phyloP scores from a whole-genome alignment of 2,329 filamentous ascomycete genomes.

The Ophiocordyceps australis region DNA sequence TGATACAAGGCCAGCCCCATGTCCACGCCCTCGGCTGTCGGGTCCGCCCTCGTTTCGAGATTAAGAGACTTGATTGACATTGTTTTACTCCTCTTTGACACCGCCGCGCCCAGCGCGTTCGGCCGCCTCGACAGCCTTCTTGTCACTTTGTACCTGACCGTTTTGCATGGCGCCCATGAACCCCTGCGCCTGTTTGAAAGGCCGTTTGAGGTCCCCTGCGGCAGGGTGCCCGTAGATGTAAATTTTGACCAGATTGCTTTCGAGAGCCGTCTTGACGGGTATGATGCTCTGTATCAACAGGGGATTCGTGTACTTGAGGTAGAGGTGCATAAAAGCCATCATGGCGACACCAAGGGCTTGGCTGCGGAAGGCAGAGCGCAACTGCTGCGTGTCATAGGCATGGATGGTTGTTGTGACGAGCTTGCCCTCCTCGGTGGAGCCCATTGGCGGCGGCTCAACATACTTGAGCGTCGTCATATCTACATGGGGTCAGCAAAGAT shows the following conservation, averaged over 20 bases:
- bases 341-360: conserved; percentile 94
- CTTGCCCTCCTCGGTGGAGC: conserved; percentile 85
- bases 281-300: conserved; percentile 98
- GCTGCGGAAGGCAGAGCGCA: conserved; percentile 69
- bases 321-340: conserved; percentile 98
- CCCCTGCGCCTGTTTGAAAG: conserved; percentile 75
- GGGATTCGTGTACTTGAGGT: conserved; percentile 99
- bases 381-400: conserved; percentile 80
- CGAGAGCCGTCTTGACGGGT: conserved; percentile 86
- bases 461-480: conserved; percentile 97
- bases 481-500: conserved; percentile 22
- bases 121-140: conserved; percentile 67
- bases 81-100: conserved; percentile 57
- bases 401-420: conserved; percentile 92
- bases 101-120: conserved; percentile 59
- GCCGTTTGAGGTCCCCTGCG: conserved; percentile 78
- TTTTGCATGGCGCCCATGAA: conserved; percentile 66
- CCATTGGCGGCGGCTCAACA: conserved; percentile 88
- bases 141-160: conserved; percentile 71
- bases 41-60: too few relatives aligned
- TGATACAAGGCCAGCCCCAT: too few relatives aligned
- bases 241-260: conserved; percentile 93
- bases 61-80: too few relatives aligned
- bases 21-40: too few relatives aligned
- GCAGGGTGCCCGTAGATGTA: conserved; percentile 79